Base-by-base conservation (phyloP, 345 rosid genomes). In the Eucalyptus curtisii region DNA sequence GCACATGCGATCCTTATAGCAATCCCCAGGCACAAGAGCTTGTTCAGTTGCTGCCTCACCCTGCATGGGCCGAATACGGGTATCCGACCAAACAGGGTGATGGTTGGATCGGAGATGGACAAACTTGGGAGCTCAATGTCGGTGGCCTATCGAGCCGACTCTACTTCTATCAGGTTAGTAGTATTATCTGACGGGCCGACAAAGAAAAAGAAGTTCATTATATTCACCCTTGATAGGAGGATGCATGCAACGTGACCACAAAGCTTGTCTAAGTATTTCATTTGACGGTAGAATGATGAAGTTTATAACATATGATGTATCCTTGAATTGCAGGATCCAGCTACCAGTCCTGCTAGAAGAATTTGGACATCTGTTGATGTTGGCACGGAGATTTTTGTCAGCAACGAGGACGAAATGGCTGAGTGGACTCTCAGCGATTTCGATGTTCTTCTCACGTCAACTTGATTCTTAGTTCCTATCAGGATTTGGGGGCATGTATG, bases 11-110 rank as follows among this genome's bases (percentile, higher is more conserved):
- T 90, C 92, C 98, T 64, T 94, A 92, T 53, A 95, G 97, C 90
- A 95, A 96, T 90, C 98, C 98, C 88, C 96, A 94, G 88, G 95
- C 94, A 76, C 98, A 95, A 49, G 97, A 95, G 91, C 90, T 96
- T 31, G 90, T 96, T 88, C 96, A 96, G 93, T 87, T 96, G 91
- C 90, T 96, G 90, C 95, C 98, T 49, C 98, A 94, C 86, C 96
- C 95, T 22, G 92, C 93, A 49, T 96, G 98, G 97, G 95, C 91
- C 24, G 94, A 90, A 57, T 95, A 95, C 86, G 97, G 97, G 13
- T 96, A 94, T 88, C 97, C 98, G 13, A 94, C 94, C 30, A 90
- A 91, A 86, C 55, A 89, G 87, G 96, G 97, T 14, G 94, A 95
- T 49, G 98, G 98, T 85, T 95, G 97, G 96, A 90, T 91, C 30